These are phyloP conservation scores for Phytophthora foliorum DNA, from an alignment of 352 stramenopile species.

Conservation along the genomic window DNA sequence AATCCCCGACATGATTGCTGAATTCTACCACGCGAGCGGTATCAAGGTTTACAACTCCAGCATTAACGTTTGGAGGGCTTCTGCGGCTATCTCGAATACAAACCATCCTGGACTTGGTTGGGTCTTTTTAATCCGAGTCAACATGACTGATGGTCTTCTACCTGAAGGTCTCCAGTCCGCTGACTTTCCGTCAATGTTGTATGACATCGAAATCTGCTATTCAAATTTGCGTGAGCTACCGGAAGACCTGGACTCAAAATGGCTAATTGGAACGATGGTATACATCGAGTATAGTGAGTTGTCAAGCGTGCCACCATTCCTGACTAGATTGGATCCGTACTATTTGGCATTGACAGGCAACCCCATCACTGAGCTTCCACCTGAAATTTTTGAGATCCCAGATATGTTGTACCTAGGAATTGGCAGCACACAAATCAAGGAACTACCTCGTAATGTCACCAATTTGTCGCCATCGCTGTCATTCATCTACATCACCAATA, in stretches of 20 bases:
- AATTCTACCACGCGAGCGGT: slow-evolving; percentile 29
- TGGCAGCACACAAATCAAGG: slow-evolving; percentile 1
- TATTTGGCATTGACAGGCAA: slow-evolving; percentile 38
- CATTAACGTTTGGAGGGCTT: slow-evolving; percentile 19
- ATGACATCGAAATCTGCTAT: slow-evolving; percentile 44
- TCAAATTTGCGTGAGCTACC: slow-evolving; percentile 43
- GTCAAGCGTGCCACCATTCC: slow-evolving; percentile 7
- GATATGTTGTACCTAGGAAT: slow-evolving; percentile 9
- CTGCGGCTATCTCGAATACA: slow-evolving; percentile 28
- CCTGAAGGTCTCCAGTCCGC: slow-evolving; percentile 36
- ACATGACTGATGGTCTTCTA: slow-evolving; percentile 37
- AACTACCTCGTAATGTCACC: slow-evolving; percentile 18
- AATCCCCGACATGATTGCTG: slow-evolving; percentile 23
- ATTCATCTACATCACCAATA: slow-evolving; percentile 1
- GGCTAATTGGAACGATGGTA: slow-evolving; percentile 32
- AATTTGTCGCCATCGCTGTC: not conserved
- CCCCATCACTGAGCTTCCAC: slow-evolving; percentile 26
- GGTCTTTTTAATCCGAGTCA: slow-evolving; percentile 41
- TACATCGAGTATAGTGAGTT: slow-evolving; percentile 38
- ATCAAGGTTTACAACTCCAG: slow-evolving; percentile 53
- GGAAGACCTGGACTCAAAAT: slow-evolving; percentile 41
- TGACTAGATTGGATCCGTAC: slow-evolving; percentile 16
- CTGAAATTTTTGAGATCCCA: slow-evolving; percentile 8
- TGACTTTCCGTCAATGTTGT: slow-evolving; percentile 33
- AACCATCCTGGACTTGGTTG: slow-evolving; percentile 30